Conservation (phyloP, 2,329 filamentous ascomycete species). For the Diaporthe ampelina region DNA sequence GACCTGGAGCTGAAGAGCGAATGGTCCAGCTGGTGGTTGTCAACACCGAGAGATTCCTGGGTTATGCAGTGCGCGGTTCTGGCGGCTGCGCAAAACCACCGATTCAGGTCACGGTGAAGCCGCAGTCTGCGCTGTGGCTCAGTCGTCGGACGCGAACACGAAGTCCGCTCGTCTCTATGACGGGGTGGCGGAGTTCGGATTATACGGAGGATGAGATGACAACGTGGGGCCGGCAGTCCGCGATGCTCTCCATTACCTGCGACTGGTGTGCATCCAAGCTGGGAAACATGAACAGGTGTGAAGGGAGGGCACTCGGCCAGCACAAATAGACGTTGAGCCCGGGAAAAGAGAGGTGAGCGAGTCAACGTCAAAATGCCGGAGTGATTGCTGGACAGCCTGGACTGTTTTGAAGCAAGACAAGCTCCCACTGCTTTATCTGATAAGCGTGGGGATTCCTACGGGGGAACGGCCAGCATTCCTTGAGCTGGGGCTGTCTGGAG, state of each 20-base stretch:
- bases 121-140: slow-evolving; percentile 5
- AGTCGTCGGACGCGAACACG: neutral
- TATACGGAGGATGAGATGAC: slow-evolving; percentile 6
- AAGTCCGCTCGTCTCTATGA: slow-evolving; percentile 14
- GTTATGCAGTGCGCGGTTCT: neutral
- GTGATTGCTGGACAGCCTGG: slow-evolving; percentile 14
- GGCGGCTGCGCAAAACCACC: neutral
- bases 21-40: neutral
- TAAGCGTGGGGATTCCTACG: slow-evolving; percentile 31
- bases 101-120: neutral
- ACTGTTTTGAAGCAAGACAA: slow-evolving; percentile 23
- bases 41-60: neutral
- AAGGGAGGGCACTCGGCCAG: neutral
- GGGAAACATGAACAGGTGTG: neutral
- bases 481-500: slow-evolving; percentile 20
- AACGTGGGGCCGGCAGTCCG: slow-evolving; percentile 7
- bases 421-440: slow-evolving; percentile 36
- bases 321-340: neutral
- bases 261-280: neutral
- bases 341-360: slow-evolving; percentile 20
- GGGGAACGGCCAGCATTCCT: slow-evolving; percentile 1
- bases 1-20: neutral
- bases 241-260: slow-evolving; percentile 22
- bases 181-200: slow-evolving; percentile 23
- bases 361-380: slow-evolving; percentile 28